Percentiles rank a stretch among this genome's conserved stretches.
Conservation (phyloP, 257 asterid genomes). For the Ajuga chamaepitys region DNA sequence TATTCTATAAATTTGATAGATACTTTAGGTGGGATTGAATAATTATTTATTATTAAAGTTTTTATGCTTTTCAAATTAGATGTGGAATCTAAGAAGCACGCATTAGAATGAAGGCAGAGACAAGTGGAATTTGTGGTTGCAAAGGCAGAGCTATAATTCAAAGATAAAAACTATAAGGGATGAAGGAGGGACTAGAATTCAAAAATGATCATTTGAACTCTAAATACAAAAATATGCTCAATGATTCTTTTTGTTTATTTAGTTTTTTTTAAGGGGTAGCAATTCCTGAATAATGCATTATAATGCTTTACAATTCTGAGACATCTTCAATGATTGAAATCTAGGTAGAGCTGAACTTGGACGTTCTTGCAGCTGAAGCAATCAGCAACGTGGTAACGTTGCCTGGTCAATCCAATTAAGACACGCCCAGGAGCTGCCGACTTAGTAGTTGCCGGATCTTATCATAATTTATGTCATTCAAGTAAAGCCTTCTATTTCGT, state of each 20-base stretch:
- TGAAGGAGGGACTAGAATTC: constrained; percentile 52
- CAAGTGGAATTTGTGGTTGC: constrained; percentile 56
- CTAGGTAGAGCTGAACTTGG: constrained; percentile 87
- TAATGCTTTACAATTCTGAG: constrained; percentile 34
- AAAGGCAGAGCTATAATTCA: constrained; percentile 53
- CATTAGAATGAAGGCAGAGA: constrained; percentile 42
- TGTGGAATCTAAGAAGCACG: constrained; percentile 48
- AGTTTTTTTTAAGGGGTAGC: background rate
- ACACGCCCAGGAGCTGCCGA: too few relatives aligned
- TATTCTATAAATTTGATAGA: too few relatives aligned
- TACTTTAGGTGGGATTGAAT: too few relatives aligned
- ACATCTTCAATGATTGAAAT: constrained; percentile 94
- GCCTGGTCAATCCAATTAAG: background rate
- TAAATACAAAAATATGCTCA: background rate
- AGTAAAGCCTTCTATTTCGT: background rate
- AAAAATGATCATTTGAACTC: background rate
- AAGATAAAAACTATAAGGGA: constrained; percentile 40
- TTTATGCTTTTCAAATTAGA: too few relatives aligned
- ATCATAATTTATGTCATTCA: background rate
- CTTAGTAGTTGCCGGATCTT: background rate
- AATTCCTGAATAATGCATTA: background rate
- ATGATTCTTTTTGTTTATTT: too few relatives aligned
- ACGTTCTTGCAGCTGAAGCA: constrained; percentile 90
- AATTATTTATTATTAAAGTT: too few relatives aligned
- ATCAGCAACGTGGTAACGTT: constrained; percentile 56